These are phyloP conservation scores for Dimocarpus longan DNA, from an alignment of 345 rosid genomes.

Conservation along the genomic window DNA sequence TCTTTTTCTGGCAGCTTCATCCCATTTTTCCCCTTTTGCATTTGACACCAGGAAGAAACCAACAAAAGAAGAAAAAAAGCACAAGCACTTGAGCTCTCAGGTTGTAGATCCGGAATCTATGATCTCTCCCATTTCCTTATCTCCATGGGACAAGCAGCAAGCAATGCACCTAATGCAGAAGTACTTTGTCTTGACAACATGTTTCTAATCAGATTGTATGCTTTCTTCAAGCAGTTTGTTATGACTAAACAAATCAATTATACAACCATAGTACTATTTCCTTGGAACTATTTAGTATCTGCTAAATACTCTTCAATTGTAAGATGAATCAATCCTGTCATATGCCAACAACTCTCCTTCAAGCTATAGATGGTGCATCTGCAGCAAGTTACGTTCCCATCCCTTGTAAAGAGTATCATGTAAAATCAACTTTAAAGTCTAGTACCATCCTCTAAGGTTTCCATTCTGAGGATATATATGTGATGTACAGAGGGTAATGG, in stretches of 20 bases:
- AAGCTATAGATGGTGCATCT: neutral
- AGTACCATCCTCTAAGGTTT: neutral
- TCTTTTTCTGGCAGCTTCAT: no score
- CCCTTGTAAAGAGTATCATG: neutral
- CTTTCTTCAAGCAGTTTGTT: neutral
- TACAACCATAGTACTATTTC: conserved; percentile 33
- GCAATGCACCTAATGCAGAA: conserved; percentile 30
- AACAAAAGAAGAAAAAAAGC: no score
- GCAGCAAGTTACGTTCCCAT: neutral
- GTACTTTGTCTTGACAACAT: conserved; percentile 26
- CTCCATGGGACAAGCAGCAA: conserved; percentile 39
- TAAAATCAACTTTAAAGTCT: neutral
- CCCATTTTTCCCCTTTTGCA: no score
- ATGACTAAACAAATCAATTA: conserved; percentile 39
- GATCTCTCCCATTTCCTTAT: conserved; percentile 32
- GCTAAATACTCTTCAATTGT: neutral
- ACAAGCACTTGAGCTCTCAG: no score
- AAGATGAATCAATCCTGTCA: neutral
- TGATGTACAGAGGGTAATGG: neutral
- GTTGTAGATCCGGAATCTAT: no score
- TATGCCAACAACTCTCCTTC: neutral
- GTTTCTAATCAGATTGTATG: conserved; percentile 22
- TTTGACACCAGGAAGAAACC: no score
- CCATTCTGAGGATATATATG: neutral
- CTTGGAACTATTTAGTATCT: conserved; percentile 11